Evolutionary conservation across 768 basidiomycete species (phyloP), one percentile per base, ranked within the genome.

Genomic region (Calocera cornea): DNA sequence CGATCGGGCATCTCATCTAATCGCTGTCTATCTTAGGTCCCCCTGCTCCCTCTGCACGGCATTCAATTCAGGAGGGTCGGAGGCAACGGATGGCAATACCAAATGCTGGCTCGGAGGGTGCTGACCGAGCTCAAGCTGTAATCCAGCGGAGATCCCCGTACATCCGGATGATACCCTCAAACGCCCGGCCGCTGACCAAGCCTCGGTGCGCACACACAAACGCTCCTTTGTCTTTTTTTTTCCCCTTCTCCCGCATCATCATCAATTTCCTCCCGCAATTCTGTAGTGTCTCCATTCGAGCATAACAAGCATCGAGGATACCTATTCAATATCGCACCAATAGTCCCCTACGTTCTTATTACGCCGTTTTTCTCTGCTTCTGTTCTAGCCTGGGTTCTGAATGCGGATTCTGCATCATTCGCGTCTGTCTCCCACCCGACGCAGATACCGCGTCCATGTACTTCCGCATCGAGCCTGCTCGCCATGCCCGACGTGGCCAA

Each of bases 41-140:
- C 93, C 50, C 92, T 87, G 87, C 79, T 97, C 64, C 92, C 93
- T 1, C 78, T 98, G 22, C 90, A 97, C 76, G 95, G 95, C 1
- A 89, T 98, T 50, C 95, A 98, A 74, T 98, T 97, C 79, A 86
- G 95, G 63, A 83, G 95, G 69, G 84, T 87, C 0, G 84, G 89
- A 31, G 95, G 95, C 1, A 91, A 95, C 71, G 90, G 89, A 0
- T 97, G 94, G 94, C 93, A 97, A 77, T 97, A 98, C 77, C 92
- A 95, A 75, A 93, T 93, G 90, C 83, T 98, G 41, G 94, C 91
- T 27, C 83, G 90, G 71, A 83, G 90, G 68, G 91, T 93, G 41
- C 78, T 93, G 72, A 93, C 90, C 41, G 91, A 93, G 76, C 82
- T 93, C 75, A 92, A 92, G 78, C 78, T 93, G 81, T 92, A 78